Evolutionary conservation across 306 rosid genomes (phyloP).

Genomic region (Urtica urens): DNA sequence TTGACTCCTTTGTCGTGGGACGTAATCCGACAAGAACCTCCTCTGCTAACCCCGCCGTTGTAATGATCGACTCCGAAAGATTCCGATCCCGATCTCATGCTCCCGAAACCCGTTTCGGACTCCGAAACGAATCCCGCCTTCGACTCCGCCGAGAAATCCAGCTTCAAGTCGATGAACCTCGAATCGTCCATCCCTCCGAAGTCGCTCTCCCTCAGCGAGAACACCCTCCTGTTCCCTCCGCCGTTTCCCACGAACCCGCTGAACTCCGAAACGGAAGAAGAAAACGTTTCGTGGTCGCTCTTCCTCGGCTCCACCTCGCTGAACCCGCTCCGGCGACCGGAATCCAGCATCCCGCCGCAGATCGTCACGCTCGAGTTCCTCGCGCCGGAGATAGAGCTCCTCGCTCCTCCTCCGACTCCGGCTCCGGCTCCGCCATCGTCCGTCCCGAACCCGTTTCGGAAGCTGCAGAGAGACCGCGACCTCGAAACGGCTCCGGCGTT

Average conservation of each 20-base stretch:
- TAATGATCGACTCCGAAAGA: not conserved
- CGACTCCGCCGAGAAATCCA: conserved; percentile 63
- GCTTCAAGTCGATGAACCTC: conserved; percentile 76
- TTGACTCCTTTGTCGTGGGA: conserved; percentile 65
- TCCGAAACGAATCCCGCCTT: conserved; percentile 19
- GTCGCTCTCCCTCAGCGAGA: conserved; percentile 81
- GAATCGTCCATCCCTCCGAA: conserved; percentile 85
- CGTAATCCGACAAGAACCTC: conserved; percentile 83
- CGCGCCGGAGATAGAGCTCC: conserved; percentile 92
- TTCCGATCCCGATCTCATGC: conserved; percentile 29
- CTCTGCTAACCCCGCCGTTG: conserved; percentile 21
- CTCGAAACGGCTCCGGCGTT: conserved; percentile 54
- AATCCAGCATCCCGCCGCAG: conserved; percentile 50
- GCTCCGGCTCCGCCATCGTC: conserved; percentile 79
- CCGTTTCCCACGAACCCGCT: not conserved
- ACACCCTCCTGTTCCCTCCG: conserved; percentile 47
- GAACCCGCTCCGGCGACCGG: conserved; percentile 83
- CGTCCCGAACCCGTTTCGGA: conserved; percentile 70
- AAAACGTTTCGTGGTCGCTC: conserved; percentile 46
- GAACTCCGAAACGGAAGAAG: conserved; percentile 20
- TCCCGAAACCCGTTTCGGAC: conserved; percentile 45
- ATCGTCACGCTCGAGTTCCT: conserved; percentile 88
- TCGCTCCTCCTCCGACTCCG: conserved; percentile 50
- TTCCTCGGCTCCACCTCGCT: conserved; percentile 72
- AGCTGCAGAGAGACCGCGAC: conserved; percentile 87